phyloP scores from a whole-genome alignment of 805 yeast genomes.

The Kuraishia ogatae region DNA sequence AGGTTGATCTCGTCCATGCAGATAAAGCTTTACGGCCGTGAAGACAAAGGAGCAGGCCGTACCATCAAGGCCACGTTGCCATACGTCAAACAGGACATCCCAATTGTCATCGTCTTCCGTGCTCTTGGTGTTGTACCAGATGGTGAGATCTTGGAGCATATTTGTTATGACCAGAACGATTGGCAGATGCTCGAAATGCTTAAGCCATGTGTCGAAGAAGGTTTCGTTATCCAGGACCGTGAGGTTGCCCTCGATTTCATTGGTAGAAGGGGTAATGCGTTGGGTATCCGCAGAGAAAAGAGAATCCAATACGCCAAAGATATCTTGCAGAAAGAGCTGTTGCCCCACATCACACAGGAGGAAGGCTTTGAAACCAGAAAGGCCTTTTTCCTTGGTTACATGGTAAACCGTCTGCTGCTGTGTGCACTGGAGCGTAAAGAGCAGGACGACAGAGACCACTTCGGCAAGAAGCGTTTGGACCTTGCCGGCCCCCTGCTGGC shows the following conservation, averaged over 20 bases:
- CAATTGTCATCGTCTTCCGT: slow-evolving; percentile 93
- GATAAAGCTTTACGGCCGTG: slow-evolving; percentile 82
- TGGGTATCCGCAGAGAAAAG: slow-evolving; percentile 93
- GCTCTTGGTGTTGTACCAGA: slow-evolving; percentile 98
- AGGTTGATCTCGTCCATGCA: slow-evolving; percentile 91
- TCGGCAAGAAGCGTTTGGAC: slow-evolving; percentile 97
- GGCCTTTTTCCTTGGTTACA: slow-evolving; percentile 95
- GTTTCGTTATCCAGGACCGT: slow-evolving; percentile 94
- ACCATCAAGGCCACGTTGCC: slow-evolving; percentile 95
- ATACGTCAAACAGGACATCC: slow-evolving; percentile 92
- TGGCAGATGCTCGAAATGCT: slow-evolving; percentile 99
- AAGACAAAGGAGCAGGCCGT: slow-evolving; percentile 59
- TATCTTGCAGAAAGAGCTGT: slow-evolving; percentile 88
- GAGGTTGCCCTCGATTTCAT: slow-evolving; percentile 97
- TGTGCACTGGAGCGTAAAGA: slow-evolving; percentile 97
- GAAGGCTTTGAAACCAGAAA: slow-evolving; percentile 96
- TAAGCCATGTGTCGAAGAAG: slow-evolving; percentile 98
- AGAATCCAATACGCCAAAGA: slow-evolving; percentile 98
- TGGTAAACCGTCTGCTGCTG: slow-evolving; percentile 89
- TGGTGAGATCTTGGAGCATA: slow-evolving; percentile 97
- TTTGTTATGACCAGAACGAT: slow-evolving; percentile 94
- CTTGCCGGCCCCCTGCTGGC: slow-evolving; percentile 98
- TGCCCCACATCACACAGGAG: slow-evolving; percentile 95
- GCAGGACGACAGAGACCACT: slow-evolving; percentile 98
- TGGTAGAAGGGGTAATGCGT: slow-evolving; percentile 96